Percentiles rank a stretch among this genome's conserved stretches.
These are phyloP conservation scores for Aspergillus fumigatus DNA, from an alignment of 2,329 filamentous ascomycete species.

Conservation along the genomic window DNA sequence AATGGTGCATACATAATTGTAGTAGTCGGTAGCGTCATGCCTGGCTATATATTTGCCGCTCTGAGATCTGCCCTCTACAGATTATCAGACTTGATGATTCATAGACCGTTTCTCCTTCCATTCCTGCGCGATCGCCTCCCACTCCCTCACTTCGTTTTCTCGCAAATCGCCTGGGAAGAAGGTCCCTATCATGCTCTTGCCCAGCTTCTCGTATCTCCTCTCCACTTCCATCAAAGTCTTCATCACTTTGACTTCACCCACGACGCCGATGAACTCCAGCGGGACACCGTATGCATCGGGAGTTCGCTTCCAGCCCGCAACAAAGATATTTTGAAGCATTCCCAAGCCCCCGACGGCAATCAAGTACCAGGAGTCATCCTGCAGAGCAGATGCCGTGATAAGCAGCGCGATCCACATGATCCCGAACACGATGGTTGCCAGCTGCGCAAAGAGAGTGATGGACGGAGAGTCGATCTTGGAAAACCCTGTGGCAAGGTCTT, in stretches of 20 bases:
- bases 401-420: constrained; percentile 40
- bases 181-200: constrained; percentile 24
- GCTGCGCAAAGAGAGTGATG: constrained; percentile 12
- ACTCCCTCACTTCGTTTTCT: constrained; percentile 7
- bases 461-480: constrained; percentile 9
- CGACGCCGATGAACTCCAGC: constrained; percentile 21
- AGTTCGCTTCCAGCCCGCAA: constrained; percentile 21
- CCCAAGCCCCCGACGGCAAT: constrained; percentile 39
- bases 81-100: neutral
- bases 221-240: constrained; percentile 27
- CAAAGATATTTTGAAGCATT: constrained; percentile 35
- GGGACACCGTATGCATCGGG: constrained; percentile 10
- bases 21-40: no score
- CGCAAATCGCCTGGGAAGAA: constrained; percentile 28
- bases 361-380: constrained; percentile 39
- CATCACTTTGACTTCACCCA: constrained; percentile 31
- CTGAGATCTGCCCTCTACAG: no score
- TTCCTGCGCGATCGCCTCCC: constrained; percentile 4
- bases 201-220: constrained; percentile 26
- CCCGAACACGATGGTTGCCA: constrained; percentile 22
- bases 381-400: constrained; percentile 36
- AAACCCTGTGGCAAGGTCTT: constrained; percentile 36
- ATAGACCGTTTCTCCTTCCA: neutral
- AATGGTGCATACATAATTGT: no score
- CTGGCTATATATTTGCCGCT: no score